Conservation (phyloP, 2,329 filamentous ascomycete species). For the Ophiocordyceps sinensis region DNA sequence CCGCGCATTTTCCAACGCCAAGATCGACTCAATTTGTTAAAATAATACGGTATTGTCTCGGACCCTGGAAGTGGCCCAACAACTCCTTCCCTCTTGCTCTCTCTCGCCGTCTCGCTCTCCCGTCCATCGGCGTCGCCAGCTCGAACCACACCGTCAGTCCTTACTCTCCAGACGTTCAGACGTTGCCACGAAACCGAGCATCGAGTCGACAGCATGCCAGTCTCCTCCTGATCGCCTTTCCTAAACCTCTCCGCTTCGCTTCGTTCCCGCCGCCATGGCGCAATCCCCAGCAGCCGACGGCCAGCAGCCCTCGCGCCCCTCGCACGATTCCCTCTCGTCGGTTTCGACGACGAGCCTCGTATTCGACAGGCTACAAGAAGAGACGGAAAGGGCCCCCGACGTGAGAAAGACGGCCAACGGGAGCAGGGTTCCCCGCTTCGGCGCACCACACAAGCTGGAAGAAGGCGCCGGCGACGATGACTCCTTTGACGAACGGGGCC, state of each 20-base stretch:
- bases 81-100: too few species aligned
- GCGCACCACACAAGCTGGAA: constrained; percentile 19
- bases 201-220: background rate
- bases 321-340: constrained; percentile 51
- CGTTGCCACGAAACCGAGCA: too few species aligned
- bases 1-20: too few species aligned
- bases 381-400: constrained; percentile 19
- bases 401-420: constrained; percentile 5
- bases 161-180: too few species aligned
- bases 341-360: constrained; percentile 75
- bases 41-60: too few species aligned
- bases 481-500: constrained; percentile 31
- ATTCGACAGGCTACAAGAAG: constrained; percentile 60
- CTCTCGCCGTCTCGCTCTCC: too few species aligned
- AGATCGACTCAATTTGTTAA: too few species aligned
- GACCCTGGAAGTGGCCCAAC: too few species aligned
- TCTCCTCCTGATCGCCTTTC: background rate
- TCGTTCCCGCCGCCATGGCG: background rate
- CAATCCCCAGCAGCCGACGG: background rate
- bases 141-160: too few species aligned
- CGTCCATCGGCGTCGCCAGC: too few species aligned
- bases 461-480: constrained; percentile 15
- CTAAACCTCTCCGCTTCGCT: background rate
- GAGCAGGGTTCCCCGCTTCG: constrained; percentile 5
- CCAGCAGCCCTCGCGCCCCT: constrained; percentile 13